Evolutionary conservation across 352 stramenopile species (phyloP), one percentile per base, ranked within the genome.

Genomic region (Globisporangium abappressorium): DNA sequence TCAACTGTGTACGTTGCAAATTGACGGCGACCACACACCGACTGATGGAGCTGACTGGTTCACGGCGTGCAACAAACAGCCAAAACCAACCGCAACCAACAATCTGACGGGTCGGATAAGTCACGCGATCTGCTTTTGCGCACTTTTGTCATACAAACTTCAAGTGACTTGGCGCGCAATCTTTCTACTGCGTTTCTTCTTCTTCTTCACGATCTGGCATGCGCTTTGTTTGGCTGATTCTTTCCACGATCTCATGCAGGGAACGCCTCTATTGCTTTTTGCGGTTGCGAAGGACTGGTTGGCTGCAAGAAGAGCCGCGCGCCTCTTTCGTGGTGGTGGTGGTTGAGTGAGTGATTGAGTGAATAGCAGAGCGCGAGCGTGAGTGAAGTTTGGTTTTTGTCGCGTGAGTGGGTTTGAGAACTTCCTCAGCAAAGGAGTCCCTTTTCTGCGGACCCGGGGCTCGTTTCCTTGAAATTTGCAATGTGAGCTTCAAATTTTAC

Each of bases 371-470:
- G 15, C 57, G 41, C 4, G 57, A 15, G 58, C 20, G 58, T 64
- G 58, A 64, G 58, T 64, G 58, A 64, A 64, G 38, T 47, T 51
- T 55, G 28, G 15, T 24, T 43, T 15, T 43, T 43, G 36, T 15
- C 36, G 36, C 36, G 36, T 9, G 36, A 43, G 36, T 22, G 36
- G 18, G 15, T 56, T 18, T 22, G n/a, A 12, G 49, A 54, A 24
- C 36, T 43, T 43, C 14, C 14, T 5, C 36, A 43, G 36, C 20
- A 18, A 47, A 47, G 4, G 14, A n/a, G 14, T 18, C 4, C 38
- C 38, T 46, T 46, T 46, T 46, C 12, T 46, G 38, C 11, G 11
- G 38, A 46, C 15, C 38, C 12, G 11, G 14, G 12, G 1, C 12
- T 15, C 12, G 26, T 54, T 26, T 28, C 47, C 20, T 28, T 54